A percentile compares a stretch with the other conserved stretches of the same genome.
Evolutionary conservation across 2,329 filamentous ascomycete genomes (phyloP).

Genomic region (Fusarium begoniae): DNA sequence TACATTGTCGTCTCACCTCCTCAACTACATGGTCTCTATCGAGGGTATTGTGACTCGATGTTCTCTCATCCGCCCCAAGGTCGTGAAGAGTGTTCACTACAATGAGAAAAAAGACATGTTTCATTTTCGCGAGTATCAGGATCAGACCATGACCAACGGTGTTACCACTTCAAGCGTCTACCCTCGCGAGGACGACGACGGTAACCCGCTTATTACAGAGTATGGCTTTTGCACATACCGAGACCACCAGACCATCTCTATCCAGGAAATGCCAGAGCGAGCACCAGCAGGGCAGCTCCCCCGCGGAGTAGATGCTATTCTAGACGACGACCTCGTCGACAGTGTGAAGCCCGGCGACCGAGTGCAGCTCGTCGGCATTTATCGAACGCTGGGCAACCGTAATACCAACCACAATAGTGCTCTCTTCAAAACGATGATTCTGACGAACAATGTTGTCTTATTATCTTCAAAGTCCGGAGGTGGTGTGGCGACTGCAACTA

Average conservation of each 20-base stretch:
- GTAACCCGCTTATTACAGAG: constrained; percentile 91
- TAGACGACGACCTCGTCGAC: constrained; percentile 97
- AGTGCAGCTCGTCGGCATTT: constrained; percentile 96
- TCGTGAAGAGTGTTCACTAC: constrained; percentile 98
- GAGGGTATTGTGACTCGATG: constrained; percentile 98
- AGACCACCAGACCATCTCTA: constrained; percentile 97
- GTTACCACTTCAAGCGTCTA: constrained; percentile 92
- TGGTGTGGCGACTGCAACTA: constrained; percentile 88
- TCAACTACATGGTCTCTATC: constrained; percentile 97
- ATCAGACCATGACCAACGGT: constrained; percentile 97
- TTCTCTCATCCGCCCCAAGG: constrained; percentile 93
- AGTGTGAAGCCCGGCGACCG: constrained; percentile 94
- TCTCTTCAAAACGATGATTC: constrained; percentile 90
- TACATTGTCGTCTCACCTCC: constrained; percentile 85
- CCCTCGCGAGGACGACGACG: constrained; percentile 90
- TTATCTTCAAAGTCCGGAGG: constrained; percentile 96
- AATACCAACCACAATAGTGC: constrained; percentile 91
- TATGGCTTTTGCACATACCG: constrained; percentile 96
- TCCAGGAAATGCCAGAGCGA: constrained; percentile 98
- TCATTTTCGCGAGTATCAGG: constrained; percentile 87
- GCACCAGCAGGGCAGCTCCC: constrained; percentile 95
- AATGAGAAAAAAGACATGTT: constrained; percentile 89
- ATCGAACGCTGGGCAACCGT: constrained; percentile 91
- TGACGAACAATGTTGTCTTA: constrained; percentile 95
- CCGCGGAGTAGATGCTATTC: constrained; percentile 92